Percentiles rank a stretch among this genome's conserved stretches.
Conservation (phyloP, 2,329 filamentous ascomycete genomes). For the Zelopaecilomyces penicillatus region DNA sequence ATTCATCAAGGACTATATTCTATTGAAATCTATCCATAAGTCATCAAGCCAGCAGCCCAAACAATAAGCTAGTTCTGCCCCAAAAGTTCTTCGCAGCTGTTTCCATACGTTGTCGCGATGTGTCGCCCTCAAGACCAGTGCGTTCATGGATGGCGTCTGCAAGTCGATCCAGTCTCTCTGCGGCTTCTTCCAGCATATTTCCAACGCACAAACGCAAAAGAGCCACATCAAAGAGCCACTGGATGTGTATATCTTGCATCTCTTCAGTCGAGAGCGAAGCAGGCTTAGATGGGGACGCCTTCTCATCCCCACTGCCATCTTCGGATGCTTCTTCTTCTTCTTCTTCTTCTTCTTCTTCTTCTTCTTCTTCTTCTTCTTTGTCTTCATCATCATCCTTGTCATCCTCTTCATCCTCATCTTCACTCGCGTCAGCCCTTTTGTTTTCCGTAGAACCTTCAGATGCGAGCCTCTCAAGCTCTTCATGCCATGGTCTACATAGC, state of each 20-base stretch:
- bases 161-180: conserved; percentile 33
- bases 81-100: conserved; percentile 69
- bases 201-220: conserved; percentile 41
- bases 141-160: conserved; percentile 36
- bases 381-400: conserved; percentile 7
- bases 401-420: conserved; percentile 6
- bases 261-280: conserved; percentile 15
- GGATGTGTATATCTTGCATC: conserved; percentile 41
- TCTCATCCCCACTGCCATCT: conserved; percentile 6
- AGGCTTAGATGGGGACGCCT: neutral
- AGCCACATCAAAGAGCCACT: conserved; percentile 54
- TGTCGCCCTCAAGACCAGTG: conserved; percentile 41
- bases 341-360: too few relatives aligned
- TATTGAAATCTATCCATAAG: too few relatives aligned
- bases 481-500: conserved; percentile 42
- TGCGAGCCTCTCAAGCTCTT: conserved; percentile 27
- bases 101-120: conserved; percentile 43
- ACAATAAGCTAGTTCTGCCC: conserved; percentile 72
- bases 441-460: conserved; percentile 8
- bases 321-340: conserved; percentile 8
- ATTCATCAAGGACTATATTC: too few relatives aligned
- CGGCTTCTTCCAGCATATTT: conserved; percentile 12
- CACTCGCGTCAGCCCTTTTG: conserved; percentile 8
- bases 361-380: conserved; percentile 2
- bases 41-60: conserved; percentile 57